phyloP scores from a whole-genome alignment of 2,329 filamentous ascomycete genomes.

The Graphilbum sp. region DNA sequence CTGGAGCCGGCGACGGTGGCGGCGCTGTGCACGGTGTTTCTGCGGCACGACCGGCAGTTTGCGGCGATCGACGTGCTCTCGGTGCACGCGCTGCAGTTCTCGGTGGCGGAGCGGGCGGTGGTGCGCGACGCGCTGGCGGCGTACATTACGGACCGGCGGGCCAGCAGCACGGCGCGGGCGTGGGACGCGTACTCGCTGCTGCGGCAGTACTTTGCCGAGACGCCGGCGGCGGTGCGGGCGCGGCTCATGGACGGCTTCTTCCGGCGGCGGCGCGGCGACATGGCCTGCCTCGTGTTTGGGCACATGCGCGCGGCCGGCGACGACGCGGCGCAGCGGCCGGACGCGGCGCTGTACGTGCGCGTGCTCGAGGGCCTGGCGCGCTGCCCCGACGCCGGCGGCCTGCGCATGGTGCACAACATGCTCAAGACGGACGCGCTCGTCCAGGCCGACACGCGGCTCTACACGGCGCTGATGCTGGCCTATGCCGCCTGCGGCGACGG shows the following conservation, averaged over 20 bases:
- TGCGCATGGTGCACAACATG: constrained; percentile 77
- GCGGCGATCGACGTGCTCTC: constrained; percentile 75
- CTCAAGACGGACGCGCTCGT: constrained; percentile 81
- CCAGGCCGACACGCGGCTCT: constrained; percentile 56
- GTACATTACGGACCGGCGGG: constrained; percentile 45
- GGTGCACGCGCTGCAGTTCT: constrained; percentile 53
- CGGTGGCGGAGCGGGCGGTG: constrained; percentile 48
- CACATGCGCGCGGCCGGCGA: constrained; percentile 77
- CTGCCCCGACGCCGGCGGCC: constrained; percentile 27
- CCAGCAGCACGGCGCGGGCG: constrained; percentile 43
- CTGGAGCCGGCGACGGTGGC: constrained; percentile 63
- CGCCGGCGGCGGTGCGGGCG: constrained; percentile 47
- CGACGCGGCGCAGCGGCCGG: constrained; percentile 47
- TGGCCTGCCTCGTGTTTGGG: constrained; percentile 74
- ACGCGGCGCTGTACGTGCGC: constrained; percentile 55
- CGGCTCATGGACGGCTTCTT: constrained; percentile 74
- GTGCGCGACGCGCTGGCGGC: constrained; percentile 50
- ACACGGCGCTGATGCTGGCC: constrained; percentile 77
- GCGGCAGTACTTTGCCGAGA: constrained; percentile 48
- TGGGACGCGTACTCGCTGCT: constrained; percentile 53
- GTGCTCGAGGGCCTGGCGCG: constrained; percentile 60
- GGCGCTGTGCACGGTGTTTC: constrained; percentile 54
- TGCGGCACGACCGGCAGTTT: constrained; percentile 58
- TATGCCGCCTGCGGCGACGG: constrained; percentile 56
- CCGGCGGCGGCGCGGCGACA: constrained; percentile 55